phyloP scores from a whole-genome alignment of 495 filamentous ascomycete genomes.

The Terfezia claveryi region DNA sequence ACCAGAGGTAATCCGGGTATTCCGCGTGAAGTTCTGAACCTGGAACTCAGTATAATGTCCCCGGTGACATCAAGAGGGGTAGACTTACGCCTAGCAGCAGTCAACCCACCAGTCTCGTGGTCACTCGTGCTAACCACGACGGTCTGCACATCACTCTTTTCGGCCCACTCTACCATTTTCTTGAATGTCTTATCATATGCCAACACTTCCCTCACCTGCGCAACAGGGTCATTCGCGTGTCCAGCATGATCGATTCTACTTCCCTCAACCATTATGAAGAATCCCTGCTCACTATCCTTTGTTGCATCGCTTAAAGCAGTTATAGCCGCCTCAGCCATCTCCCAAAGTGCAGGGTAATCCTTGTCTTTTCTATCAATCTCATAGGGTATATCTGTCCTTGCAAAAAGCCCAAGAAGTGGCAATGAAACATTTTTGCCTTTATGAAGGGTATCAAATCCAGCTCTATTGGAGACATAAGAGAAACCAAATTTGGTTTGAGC shows the following conservation, averaged over 20 bases:
- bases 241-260: slow-evolving; percentile 91
- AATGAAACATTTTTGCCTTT: slow-evolving; percentile 50
- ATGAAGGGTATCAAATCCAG: slow-evolving; percentile 55
- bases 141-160: slow-evolving; percentile 45
- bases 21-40: slow-evolving; percentile 31
- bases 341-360: slow-evolving; percentile 67
- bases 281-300: slow-evolving; percentile 64
- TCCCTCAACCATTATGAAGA: slow-evolving; percentile 97
- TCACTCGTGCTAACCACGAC: slow-evolving; percentile 78
- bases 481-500: slow-evolving; percentile 55
- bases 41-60: no score
- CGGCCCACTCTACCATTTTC: slow-evolving; percentile 62
- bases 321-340: slow-evolving; percentile 74
- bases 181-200: slow-evolving; percentile 77
- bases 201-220: slow-evolving; percentile 83
- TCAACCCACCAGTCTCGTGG: slow-evolving; percentile 82
- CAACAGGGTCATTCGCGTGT: slow-evolving; percentile 82
- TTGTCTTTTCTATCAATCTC: slow-evolving; percentile 73
- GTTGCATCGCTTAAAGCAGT: slow-evolving; percentile 64
- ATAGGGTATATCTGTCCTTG: slow-evolving; percentile 61
- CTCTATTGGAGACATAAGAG: slow-evolving; percentile 47
- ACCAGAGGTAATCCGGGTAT: slow-evolving; percentile 73
- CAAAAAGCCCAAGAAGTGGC: slow-evolving; percentile 73
- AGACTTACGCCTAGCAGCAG: slow-evolving; percentile 48
- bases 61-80: neutral